phyloP scores from a whole-genome alignment of 2,329 filamentous ascomycete genomes.

The Sarocladium brachiariae region DNA sequence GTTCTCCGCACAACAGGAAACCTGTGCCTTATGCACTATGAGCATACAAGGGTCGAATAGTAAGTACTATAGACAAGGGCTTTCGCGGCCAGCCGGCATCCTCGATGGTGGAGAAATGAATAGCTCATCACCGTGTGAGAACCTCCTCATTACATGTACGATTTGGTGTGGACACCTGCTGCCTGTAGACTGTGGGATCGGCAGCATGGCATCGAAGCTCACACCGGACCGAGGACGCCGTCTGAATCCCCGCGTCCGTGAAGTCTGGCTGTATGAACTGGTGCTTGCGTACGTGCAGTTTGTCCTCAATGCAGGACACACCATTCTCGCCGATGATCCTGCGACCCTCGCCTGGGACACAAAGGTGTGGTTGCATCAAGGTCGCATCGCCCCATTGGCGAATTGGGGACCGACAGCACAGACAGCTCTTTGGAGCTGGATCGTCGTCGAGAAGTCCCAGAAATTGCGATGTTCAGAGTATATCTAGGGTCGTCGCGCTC shows the following conservation, averaged over 20 bases:
- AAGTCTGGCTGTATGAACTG: neutral
- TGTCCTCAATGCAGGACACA: slow-evolving; percentile 4
- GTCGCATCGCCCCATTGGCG: neutral
- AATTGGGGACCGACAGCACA: neutral
- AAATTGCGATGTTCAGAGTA: neutral
- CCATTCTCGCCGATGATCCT: neutral
- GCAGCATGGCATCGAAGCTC: slow-evolving; percentile 6
- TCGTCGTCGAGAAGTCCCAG: neutral
- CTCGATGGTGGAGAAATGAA: slow-evolving; percentile 6
- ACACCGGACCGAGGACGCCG: slow-evolving; percentile 5
- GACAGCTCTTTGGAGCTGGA: neutral
- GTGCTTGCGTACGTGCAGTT: neutral
- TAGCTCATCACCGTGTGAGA: neutral
- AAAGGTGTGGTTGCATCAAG: slow-evolving; percentile 6
- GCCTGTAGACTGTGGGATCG: slow-evolving; percentile 2
- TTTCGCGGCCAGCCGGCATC: neutral
- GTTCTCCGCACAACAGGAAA: neutral
- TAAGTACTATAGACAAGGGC: neutral
- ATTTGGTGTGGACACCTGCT: neutral
- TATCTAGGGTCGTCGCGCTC: neutral
- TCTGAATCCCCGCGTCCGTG: neutral
- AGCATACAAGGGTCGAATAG: neutral
- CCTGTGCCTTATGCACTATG: neutral
- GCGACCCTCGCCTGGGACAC: neutral
- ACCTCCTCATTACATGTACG: no score